phyloP scores from a whole-genome alignment of 805 yeast species.

The Sugiyamaella qingdaonensis region DNA sequence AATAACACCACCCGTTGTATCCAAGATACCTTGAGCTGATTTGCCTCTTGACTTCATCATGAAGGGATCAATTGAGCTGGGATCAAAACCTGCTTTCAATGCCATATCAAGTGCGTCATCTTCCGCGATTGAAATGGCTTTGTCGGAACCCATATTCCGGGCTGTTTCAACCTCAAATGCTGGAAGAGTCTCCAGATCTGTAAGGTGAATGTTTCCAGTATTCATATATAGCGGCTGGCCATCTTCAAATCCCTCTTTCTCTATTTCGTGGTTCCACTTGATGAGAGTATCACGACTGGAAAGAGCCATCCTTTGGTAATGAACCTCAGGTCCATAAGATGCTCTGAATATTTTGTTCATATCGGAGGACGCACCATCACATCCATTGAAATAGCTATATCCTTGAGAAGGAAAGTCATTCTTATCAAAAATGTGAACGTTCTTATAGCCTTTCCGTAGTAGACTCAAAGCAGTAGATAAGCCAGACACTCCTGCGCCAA shows the following conservation, averaged over 20 bases:
- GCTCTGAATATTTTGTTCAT: constrained; percentile 13
- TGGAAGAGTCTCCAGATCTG: background rate
- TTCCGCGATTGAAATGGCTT: background rate
- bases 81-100: background rate
- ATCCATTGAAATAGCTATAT: constrained; percentile 8
- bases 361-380: constrained; percentile 13
- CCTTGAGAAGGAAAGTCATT: background rate
- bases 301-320: constrained; percentile 13
- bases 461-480: constrained; percentile 12
- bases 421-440: constrained; percentile 11
- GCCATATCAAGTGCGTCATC: background rate
- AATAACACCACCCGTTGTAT: background rate
- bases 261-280: background rate
- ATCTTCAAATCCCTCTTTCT: background rate
- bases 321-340: constrained; percentile 11
- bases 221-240: background rate
- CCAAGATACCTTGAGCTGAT: background rate
- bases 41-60: background rate
- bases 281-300: background rate
- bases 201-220: background rate
- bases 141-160: background rate
- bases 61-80: background rate
- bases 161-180: background rate
- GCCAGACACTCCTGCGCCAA: constrained; percentile 5
- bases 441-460: constrained; percentile 5